phyloP scores from a whole-genome alignment of 257 asterid genomes.

The Cynanchum wilfordii region DNA sequence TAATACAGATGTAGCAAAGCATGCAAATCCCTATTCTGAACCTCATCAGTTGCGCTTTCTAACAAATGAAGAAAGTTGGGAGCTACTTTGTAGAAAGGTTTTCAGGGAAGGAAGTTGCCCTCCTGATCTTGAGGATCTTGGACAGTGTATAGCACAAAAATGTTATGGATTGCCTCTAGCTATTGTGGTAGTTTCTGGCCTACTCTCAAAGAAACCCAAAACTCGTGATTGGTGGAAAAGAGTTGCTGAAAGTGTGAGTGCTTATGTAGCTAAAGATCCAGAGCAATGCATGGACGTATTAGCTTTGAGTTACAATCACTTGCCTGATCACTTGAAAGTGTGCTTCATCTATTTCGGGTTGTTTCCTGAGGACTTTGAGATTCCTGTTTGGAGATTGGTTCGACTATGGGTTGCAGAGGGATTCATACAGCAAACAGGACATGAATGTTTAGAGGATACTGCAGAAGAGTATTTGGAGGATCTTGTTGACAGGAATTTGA shows the following conservation, averaged over 20 bases:
- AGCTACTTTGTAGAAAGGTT: slow-evolving; percentile 17
- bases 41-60: slow-evolving; percentile 9
- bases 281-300: slow-evolving; percentile 7
- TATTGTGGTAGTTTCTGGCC: slow-evolving; percentile 31
- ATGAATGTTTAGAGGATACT: slow-evolving; percentile 10
- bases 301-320: slow-evolving; percentile 22
- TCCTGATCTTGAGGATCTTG: background rate
- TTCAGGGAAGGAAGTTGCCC: slow-evolving; percentile 14
- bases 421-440: slow-evolving; percentile 3
- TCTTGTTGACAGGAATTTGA: slow-evolving; percentile 15
- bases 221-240: slow-evolving; percentile 15
- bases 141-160: background rate
- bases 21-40: background rate
- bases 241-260: slow-evolving; percentile 15
- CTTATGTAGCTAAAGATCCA: background rate
- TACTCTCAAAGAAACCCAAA: slow-evolving; percentile 6
- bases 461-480: slow-evolving; percentile 22
- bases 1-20: slow-evolving; percentile 3
- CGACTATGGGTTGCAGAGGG: slow-evolving; percentile 29
- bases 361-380: slow-evolving; percentile 23
- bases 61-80: slow-evolving; percentile 1
- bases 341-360: slow-evolving; percentile 30
- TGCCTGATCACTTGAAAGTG: slow-evolving; percentile 20
- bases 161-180: slow-evolving; percentile 17
- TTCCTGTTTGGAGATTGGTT: slow-evolving; percentile 23